A percentile compares a stretch with the other conserved stretches of the same genome.
phyloP scores from a whole-genome alignment of 805 yeast species.

The Suhomyces tanzawaensis region DNA sequence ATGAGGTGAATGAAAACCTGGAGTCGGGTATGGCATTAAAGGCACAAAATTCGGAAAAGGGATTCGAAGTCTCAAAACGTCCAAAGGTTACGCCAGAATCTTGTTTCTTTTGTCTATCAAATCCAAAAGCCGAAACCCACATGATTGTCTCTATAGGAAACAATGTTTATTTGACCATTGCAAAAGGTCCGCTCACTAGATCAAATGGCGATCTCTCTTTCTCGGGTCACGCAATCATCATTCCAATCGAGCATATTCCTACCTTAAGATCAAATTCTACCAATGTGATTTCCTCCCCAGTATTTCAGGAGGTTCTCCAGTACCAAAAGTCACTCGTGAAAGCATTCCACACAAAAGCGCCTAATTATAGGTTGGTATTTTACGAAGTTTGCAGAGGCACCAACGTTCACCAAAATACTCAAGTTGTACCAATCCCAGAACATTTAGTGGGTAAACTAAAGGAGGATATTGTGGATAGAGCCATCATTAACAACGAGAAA shows the following conservation, averaged over 20 bases:
- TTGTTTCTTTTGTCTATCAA: conserved; percentile 84
- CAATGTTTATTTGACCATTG: conserved; percentile 65
- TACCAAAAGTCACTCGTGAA: conserved; percentile 49
- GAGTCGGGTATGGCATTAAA: background rate
- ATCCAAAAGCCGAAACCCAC: conserved; percentile 73
- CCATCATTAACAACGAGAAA: conserved; percentile 45
- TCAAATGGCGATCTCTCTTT: conserved; percentile 49
- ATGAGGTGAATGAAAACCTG: conserved; percentile 9
- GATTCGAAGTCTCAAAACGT: conserved; percentile 5
- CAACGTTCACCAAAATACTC: conserved; percentile 75
- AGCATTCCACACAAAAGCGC: conserved; percentile 40
- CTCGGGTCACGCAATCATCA: conserved; percentile 79
- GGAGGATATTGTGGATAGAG: conserved; percentile 44
- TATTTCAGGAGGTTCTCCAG: conserved; percentile 31
- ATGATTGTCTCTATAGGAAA: conserved; percentile 77
- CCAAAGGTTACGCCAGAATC: conserved; percentile 52
- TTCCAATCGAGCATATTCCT: conserved; percentile 76
- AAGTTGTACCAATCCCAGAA: conserved; percentile 67
- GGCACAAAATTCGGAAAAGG: background rate
- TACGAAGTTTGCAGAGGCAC: conserved; percentile 66
- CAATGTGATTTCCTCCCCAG: conserved; percentile 46
- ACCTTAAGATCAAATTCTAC: conserved; percentile 34
- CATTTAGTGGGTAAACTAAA: conserved; percentile 43
- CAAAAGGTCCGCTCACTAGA: conserved; percentile 79
- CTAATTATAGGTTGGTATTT: conserved; percentile 52